Percentiles rank a stretch among this genome's conserved stretches.
phyloP scores from a whole-genome alignment of 2,329 filamentous ascomycete species.

The Fonsecaea monophora region DNA sequence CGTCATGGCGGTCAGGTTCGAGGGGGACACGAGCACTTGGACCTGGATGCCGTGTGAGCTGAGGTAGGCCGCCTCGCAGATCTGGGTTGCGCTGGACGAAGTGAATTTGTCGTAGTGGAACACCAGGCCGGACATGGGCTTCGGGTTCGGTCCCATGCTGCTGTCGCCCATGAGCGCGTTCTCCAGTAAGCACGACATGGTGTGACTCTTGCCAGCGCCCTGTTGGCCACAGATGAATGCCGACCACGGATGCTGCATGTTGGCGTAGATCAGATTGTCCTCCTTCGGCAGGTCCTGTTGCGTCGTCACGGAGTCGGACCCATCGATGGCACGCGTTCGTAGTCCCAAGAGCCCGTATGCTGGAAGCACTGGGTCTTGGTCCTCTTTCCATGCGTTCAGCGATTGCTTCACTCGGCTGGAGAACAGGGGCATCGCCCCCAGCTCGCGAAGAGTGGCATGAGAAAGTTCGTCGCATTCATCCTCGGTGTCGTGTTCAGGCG shows the following conservation, averaged over 20 bases:
- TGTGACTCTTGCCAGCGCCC: constrained; percentile 68
- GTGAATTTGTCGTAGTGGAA: constrained; percentile 69
- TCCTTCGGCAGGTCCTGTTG: not conserved
- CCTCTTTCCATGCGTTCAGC: not conserved
- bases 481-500: not conserved
- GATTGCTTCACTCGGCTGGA: constrained; percentile 3
- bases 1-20: constrained; percentile 53
- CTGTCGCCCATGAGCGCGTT: constrained; percentile 42
- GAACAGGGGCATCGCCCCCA: constrained; percentile 7
- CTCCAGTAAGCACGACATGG: constrained; percentile 64
- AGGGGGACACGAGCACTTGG: constrained; percentile 59
- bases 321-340: constrained; percentile 14
- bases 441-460: not conserved
- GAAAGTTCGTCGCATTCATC: not conserved
- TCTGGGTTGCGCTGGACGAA: constrained; percentile 45
- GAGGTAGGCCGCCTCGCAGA: constrained; percentile 64
- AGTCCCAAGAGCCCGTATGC: constrained; percentile 40
- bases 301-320: constrained; percentile 18
- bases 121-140: constrained; percentile 64
- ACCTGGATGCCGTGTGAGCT: constrained; percentile 56
- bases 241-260: constrained; percentile 63
- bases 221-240: constrained; percentile 69
- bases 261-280: constrained; percentile 46
- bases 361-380: constrained; percentile 13
- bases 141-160: constrained; percentile 39